Base-by-base conservation (phyloP, 1,284 basidiomycete species). In the Papiliotrema flavescens region DNA sequence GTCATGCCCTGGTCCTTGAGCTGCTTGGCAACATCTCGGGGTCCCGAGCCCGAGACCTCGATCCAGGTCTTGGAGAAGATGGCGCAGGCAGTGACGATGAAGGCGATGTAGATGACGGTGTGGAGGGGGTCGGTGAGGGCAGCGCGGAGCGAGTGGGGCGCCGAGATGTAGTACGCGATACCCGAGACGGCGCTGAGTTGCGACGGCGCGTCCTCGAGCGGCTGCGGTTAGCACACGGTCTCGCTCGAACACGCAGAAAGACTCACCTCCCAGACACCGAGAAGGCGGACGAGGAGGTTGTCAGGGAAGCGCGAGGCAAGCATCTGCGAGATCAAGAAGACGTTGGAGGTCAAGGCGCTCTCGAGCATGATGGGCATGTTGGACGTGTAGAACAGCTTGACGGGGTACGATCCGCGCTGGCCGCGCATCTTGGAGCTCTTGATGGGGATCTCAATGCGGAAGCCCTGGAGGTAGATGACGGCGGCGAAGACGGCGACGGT, bases 341-440 rank as follows among this genome's bases (percentile, higher is more conserved):
- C 85, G 78, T 98, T 97, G 60, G 86, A 89, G 9, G 92, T 94
- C 57, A 98, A 81, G 13, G 95, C 94, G 24, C 85, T 88, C 79
- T 98, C 90, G 63, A 98, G 85, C 95, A 98, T 98, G 82, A 98
- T 98, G 61, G 95, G 94, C 95, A 98, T 98, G 82, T 98, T 98
- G 61, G 85, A 88, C 23, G 95, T 98, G 81, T 98, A 98, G 81
- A 98, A 98, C 44, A 98, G 85, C 81, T 98, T 98, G 80, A 98
- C 85, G 56, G 96, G 95, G 82, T 96, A 98, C 36, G 85, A 85
- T 46, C 90, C 93, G 47, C 92, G 85, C 79, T 98, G 93, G 32
- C 96, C 95, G 61, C 93, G 85, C 87, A 94, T 93, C 63, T 86
- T 85, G 82, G 92, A 94, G 78, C 86, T 89, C 84, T 98, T 98